phyloP scores from a whole-genome alignment of 1,284 basidiomycete species.

The Coniferiporia sulphurascens region DNA sequence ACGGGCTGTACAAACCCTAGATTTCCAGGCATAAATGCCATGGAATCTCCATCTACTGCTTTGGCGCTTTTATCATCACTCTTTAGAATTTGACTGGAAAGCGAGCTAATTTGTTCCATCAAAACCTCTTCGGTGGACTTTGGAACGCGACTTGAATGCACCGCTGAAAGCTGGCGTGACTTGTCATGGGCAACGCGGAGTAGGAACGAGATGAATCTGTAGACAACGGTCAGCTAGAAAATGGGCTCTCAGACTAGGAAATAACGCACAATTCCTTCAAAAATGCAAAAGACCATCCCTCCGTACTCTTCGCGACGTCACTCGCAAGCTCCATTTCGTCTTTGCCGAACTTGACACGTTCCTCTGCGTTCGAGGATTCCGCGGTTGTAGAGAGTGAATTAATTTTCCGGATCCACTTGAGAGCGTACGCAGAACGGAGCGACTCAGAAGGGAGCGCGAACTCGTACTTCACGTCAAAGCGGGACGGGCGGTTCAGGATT shows the following conservation, averaged over 20 bases:
- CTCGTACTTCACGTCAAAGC: slow-evolving; percentile 44
- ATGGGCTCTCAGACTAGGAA: not conserved
- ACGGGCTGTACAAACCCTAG: not conserved
- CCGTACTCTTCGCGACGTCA: slow-evolving; percentile 25
- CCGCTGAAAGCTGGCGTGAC: slow-evolving; percentile 1
- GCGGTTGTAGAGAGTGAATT: not conserved
- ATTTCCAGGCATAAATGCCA: not conserved
- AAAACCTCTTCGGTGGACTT: not conserved
- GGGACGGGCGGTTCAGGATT: slow-evolving; percentile 40
- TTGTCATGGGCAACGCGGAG: slow-evolving; percentile 26
- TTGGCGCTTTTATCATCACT: not conserved
- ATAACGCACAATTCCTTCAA: slow-evolving; percentile 28
- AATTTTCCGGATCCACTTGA: slow-evolving; percentile 26
- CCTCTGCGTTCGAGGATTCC: not conserved
- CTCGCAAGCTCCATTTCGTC: slow-evolving; percentile 12
- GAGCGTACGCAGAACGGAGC: slow-evolving; percentile 24
- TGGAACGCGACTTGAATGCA: not conserved
- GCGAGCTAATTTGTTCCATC: not conserved
- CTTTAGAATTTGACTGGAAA: not conserved
- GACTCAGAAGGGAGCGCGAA: slow-evolving; percentile 28
- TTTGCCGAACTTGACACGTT: not conserved
- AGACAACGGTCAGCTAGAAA: not conserved
- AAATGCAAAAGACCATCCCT: slow-evolving; percentile 29
- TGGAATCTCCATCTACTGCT: not conserved
- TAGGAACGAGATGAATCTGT: slow-evolving; percentile 29